phyloP scores from a whole-genome alignment of 1,139 yeast species.

The Taphrina pruni region DNA sequence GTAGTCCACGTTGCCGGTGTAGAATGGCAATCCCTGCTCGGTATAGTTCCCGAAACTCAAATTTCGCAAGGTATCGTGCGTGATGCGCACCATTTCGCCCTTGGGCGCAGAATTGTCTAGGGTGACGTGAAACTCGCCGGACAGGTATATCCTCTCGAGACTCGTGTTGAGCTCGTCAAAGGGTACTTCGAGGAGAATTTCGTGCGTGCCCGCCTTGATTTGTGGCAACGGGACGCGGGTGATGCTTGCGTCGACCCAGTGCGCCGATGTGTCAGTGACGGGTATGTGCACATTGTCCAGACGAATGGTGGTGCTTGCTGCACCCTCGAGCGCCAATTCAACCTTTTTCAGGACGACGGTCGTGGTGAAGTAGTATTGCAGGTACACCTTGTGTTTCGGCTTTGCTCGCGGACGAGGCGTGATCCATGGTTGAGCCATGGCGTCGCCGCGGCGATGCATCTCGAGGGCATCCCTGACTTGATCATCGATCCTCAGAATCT shows the following conservation, averaged over 20 bases:
- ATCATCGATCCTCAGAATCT: conserved; percentile 27
- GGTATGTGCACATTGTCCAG: conserved; percentile 18
- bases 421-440: conserved; percentile 39
- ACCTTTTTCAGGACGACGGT: background rate
- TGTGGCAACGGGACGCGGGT: conserved; percentile 20
- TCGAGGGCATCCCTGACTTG: conserved; percentile 23
- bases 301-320: conserved; percentile 11
- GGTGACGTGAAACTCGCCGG: conserved; percentile 16
- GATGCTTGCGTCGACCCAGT: conserved; percentile 33
- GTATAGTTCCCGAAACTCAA: conserved; percentile 23
- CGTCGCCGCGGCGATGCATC: conserved; percentile 30
- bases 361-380: conserved; percentile 14
- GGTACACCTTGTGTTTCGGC: conserved; percentile 24
- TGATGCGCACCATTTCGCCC: conserved; percentile 25
- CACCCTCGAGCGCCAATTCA: conserved; percentile 28
- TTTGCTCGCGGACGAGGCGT: conserved; percentile 31
- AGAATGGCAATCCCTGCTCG: conserved; percentile 31
- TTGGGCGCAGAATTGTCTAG: conserved; percentile 5
- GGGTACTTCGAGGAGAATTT: conserved; percentile 21
- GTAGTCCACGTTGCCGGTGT: conserved; percentile 34
- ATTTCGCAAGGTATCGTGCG: background rate
- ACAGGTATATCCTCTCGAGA: conserved; percentile 35
- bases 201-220: conserved; percentile 24
- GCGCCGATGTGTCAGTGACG: background rate
- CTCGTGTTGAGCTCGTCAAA: conserved; percentile 32